These are phyloP conservation scores for Lactarius pseudohatsudake DNA, from an alignment of 768 basidiomycete genomes.

Conservation along the genomic window DNA sequence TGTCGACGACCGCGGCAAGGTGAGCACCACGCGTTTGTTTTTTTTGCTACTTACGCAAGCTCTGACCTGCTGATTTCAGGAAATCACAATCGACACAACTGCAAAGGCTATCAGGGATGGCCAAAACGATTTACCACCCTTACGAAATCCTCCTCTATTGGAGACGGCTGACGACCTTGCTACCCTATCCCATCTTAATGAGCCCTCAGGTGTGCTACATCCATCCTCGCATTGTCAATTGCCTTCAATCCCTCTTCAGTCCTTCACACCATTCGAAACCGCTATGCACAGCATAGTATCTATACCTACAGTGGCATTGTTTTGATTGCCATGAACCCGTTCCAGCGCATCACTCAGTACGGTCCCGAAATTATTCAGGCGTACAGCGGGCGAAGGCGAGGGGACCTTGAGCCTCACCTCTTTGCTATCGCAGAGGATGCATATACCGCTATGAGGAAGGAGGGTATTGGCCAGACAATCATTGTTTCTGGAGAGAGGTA, in stretches of 20 bases:
- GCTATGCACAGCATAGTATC: constrained; percentile 95
- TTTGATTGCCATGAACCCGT: constrained; percentile 97
- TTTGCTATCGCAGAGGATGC: constrained; percentile 99
- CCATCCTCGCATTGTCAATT: constrained; percentile 5
- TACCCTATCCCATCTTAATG: constrained; percentile 96
- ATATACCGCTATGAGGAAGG: constrained; percentile 93
- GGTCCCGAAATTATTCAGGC: constrained; percentile 97
- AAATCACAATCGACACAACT: constrained; percentile 76
- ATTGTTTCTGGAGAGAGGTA: constrained; percentile 98
- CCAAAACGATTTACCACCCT: constrained; percentile 79
- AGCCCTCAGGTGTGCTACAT: constrained; percentile 77
- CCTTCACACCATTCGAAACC: constrained; percentile 93
- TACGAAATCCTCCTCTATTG: constrained; percentile 93
- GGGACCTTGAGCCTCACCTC: constrained; percentile 95
- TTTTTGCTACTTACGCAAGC: constrained; percentile 8
- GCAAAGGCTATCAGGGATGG: constrained; percentile 78
- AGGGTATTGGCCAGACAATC: constrained; percentile 95
- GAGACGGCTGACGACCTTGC: constrained; percentile 98
- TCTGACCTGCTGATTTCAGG: constrained; percentile 44
- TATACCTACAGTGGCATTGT: constrained; percentile 99
- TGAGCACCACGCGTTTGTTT: constrained; percentile 36
- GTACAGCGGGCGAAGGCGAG: constrained; percentile 87
- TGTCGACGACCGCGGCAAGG: constrained; percentile 91
- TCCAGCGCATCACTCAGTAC: constrained; percentile 96
- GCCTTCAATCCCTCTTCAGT: constrained; percentile 47